Evolutionary conservation across 106 monocot species (phyloP), one percentile per base, ranked within the genome.

Genomic region (Allium cepa): DNA sequence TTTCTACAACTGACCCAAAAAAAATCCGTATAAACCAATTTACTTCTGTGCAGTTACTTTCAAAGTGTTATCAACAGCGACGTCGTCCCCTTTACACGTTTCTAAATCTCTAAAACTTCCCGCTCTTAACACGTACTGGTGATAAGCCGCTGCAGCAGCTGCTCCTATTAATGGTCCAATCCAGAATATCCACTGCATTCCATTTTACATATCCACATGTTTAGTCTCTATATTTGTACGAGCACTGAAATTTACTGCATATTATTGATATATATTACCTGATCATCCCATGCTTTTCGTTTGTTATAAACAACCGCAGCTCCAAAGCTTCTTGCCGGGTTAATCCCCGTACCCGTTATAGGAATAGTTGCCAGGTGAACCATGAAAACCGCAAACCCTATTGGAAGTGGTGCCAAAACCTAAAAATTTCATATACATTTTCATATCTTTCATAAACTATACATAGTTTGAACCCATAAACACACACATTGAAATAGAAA

Each of bases 141-240:
- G 62, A 60, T 84, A 80, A 16, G 66, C 65, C 26, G 77, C 80
- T 1, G 84, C 84, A 8, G 72, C 70, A n/a, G 77, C 84, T 0
- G 84, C 80, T 6, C 84, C 84, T 58, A 80, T 68, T 17, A 84
- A 74, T 3, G 84, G 84, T 5, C 84, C 84, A 17, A 77, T 80
- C 84, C 84, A 84, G 62, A 84, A 84, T 9, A 84, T 84, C 84
- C 84, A 84, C 84, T 84, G 76, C 74, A 80, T 8, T 9, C 27
- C 26, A 36, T 47, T n/a, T 47, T 7, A 64, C 17, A 47, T 28
- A 45, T 45, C 45, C 45, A 9, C 6, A 16, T 14, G 2, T 0
- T 6, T 15, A 11, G 57, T 58, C 8, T 58, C 8, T 8, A 16
- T 58, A 8, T 13, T 22, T 60, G 60, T 22, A 63, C 28, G 4